phyloP scores from a whole-genome alignment of 257 asterid genomes.

The Orobanche coerulescens region DNA sequence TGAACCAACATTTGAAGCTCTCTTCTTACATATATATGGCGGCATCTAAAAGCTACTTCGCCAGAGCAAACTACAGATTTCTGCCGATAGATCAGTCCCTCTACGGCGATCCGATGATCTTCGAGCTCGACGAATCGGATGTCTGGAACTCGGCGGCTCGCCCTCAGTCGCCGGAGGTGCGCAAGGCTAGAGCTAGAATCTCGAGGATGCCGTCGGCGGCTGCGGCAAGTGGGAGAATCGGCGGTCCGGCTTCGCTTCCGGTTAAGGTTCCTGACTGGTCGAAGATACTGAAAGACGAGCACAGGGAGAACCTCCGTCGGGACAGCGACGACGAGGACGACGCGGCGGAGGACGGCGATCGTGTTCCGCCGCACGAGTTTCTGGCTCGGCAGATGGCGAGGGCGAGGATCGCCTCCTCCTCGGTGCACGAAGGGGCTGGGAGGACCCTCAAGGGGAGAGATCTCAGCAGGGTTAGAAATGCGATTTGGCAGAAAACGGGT shows the following conservation, averaged over 20 bases:
- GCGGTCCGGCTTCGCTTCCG: constrained; percentile 66
- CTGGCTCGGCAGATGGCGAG: constrained; percentile 43
- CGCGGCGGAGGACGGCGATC: constrained; percentile 32
- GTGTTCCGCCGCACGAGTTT: constrained; percentile 91
- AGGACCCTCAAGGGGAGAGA: constrained; percentile 95
- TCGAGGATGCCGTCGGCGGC: constrained; percentile 33
- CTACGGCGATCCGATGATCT: constrained; percentile 33
- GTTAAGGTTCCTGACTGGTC: constrained; percentile 98
- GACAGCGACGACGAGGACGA: constrained; percentile 36
- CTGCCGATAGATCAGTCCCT: constrained; percentile 34
- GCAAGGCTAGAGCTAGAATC: constrained; percentile 26
- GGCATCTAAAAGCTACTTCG: constrained; percentile 54
- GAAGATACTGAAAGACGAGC: constrained; percentile 78
- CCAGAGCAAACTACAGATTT: constrained; percentile 51
- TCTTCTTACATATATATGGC: constrained; percentile 56
- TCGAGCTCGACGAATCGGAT: constrained; percentile 90
- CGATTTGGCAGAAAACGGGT: constrained; percentile 96
- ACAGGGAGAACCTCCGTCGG: constrained; percentile 43
- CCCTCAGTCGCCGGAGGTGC: constrained; percentile 56
- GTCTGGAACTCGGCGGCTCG: constrained; percentile 50
- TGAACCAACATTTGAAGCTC: neutral
- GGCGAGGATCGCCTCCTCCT: constrained; percentile 62
- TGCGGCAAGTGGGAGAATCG: constrained; percentile 3
- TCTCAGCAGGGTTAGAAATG: constrained; percentile 91
- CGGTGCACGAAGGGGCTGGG: constrained; percentile 92